phyloP scores from a whole-genome alignment of 176 grass and related monocot genomes.

The Ensete ventricosum region DNA sequence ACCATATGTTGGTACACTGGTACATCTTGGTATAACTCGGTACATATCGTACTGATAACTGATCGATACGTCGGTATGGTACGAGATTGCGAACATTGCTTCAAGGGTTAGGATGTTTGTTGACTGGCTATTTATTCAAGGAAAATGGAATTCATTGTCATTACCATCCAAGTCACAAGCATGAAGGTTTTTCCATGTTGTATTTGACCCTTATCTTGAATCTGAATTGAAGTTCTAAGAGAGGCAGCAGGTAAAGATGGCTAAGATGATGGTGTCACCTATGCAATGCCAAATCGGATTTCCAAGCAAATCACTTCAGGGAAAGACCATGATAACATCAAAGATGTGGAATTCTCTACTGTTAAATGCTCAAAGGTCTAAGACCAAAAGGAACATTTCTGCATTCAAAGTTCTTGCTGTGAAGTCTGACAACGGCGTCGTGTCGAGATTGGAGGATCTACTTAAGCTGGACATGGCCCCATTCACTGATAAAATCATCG shows the following conservation, averaged over 20 bases:
- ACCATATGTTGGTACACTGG: too few relatives aligned
- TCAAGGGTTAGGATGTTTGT: not conserved
- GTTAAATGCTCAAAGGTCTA: constrained; percentile 26
- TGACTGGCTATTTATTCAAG: not conserved
- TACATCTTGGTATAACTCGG: too few relatives aligned
- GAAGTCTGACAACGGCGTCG: constrained; percentile 44
- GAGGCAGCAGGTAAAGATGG: constrained; percentile 33
- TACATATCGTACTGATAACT: too few relatives aligned
- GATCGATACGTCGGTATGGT: too few relatives aligned
- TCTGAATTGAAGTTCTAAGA: constrained; percentile 26
- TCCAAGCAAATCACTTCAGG: constrained; percentile 25
- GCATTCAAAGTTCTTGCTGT: constrained; percentile 78
- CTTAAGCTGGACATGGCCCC: constrained; percentile 86
- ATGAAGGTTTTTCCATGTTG: not conserved
- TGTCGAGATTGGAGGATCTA: constrained; percentile 69
- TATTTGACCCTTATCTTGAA: constrained; percentile 2
- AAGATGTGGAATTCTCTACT: constrained; percentile 58
- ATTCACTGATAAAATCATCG: constrained; percentile 75
- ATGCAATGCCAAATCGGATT: constrained; percentile 62
- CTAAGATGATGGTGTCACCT: constrained; percentile 69
- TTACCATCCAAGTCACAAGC: not conserved
- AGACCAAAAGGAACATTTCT: constrained; percentile 32
- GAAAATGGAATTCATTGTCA: not conserved
- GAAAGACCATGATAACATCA: constrained; percentile 26
- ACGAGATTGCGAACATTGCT: too few relatives aligned